These are phyloP conservation scores for Gossypium turneri DNA, from an alignment of 345 rosid genomes.

Conservation along the genomic window DNA sequence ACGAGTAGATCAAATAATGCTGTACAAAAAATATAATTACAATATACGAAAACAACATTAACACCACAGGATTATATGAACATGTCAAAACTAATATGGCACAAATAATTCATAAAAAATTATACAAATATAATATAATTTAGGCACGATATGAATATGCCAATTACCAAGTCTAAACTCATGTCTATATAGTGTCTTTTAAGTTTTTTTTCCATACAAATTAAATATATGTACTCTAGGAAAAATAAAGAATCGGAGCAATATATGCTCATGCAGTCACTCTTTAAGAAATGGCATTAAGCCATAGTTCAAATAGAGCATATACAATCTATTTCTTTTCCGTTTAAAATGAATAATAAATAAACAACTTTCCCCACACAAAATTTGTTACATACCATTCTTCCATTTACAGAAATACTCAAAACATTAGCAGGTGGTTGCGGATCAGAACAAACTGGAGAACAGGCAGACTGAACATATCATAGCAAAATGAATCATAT, in stretches of 20 bases:
- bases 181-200: not conserved
- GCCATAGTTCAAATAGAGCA: not conserved
- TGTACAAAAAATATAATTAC: not conserved
- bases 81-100: not conserved
- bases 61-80: not conserved
- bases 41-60: not conserved
- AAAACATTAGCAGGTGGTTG: not conserved
- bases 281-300: not conserved
- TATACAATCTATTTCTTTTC: not conserved
- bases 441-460: constrained; percentile 2
- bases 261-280: not conserved
- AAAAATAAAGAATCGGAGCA: not conserved
- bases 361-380: not conserved
- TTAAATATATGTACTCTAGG: not conserved
- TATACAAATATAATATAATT: not conserved
- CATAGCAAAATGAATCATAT: not conserved
- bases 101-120: not conserved
- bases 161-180: not conserved
- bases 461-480: constrained; percentile 4
- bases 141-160: not conserved
- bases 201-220: not conserved
- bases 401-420: not conserved
- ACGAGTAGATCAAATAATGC: not conserved
- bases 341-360: not conserved
- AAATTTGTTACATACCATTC: constrained; percentile 9